Evolutionary conservation across 768 basidiomycete genomes (phyloP).

Genomic region (Cystobasidium tubakii): DNA sequence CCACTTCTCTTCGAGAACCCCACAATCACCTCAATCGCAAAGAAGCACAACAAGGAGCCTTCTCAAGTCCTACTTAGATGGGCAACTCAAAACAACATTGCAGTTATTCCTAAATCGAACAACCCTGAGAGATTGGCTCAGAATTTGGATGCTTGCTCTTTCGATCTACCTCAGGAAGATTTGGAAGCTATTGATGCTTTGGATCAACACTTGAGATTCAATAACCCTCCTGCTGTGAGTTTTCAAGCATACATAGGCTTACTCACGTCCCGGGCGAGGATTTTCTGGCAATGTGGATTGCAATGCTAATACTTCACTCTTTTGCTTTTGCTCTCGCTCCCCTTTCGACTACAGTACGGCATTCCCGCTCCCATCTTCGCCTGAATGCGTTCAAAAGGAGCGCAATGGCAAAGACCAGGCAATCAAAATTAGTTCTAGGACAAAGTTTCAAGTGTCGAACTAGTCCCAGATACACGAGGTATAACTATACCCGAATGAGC

Average conservation of each 20-base stretch:
- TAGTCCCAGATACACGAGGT: no score
- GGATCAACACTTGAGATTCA: conserved; percentile 62
- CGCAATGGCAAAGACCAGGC: no score
- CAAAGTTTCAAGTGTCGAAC: no score
- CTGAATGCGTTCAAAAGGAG: no score
- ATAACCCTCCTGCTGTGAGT: conserved; percentile 43
- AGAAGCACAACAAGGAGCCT: conserved; percentile 46
- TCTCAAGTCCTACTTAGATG: conserved; percentile 73
- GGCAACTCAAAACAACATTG: conserved; percentile 68
- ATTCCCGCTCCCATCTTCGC: conserved; percentile 13
- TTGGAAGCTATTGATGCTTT: conserved; percentile 58
- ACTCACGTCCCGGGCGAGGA: no score
- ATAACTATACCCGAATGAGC: no score
- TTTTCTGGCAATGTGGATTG: no score
- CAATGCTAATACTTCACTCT: no score
- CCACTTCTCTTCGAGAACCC: conserved; percentile 40
- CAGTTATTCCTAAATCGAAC: conserved; percentile 64
- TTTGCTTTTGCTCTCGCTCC: no score
- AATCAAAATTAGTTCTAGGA: no score
- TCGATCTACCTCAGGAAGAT: conserved; percentile 59
- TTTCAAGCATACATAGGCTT: no score
- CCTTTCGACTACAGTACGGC: conserved; percentile 8
- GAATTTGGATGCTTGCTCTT: conserved; percentile 56
- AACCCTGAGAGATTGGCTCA: conserved; percentile 51
- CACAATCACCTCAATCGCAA: conserved; percentile 36